Evolutionary conservation across 495 filamentous ascomycete species (phyloP).

Genomic region (Talaromyces nanjingensis): DNA sequence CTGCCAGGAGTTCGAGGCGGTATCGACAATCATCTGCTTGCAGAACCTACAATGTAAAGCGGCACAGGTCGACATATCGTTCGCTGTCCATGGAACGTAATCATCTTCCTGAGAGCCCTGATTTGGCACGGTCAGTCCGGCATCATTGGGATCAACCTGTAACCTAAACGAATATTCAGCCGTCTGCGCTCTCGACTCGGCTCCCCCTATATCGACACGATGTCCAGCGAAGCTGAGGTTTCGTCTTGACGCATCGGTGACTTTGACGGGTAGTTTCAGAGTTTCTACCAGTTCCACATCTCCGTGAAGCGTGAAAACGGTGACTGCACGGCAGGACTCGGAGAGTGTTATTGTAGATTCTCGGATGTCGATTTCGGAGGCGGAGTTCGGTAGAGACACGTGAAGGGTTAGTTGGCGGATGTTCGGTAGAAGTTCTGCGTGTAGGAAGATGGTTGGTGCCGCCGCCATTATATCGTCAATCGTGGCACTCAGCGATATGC

Average conservation of each 20-base stretch:
- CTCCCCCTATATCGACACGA: not conserved
- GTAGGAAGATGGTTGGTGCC: slow-evolving; percentile 42
- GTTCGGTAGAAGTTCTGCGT: slow-evolving; percentile 82
- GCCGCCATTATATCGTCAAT: not conserved
- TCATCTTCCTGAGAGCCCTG: slow-evolving; percentile 29
- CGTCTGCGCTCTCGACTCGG: not conserved
- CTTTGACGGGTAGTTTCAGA: slow-evolving; percentile 60
- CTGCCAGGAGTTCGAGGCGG: slow-evolving; percentile 21
- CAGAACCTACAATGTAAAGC: slow-evolving; percentile 64
- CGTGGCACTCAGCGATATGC: not conserved
- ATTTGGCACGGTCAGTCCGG: slow-evolving; percentile 14
- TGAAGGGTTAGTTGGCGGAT: slow-evolving; percentile 78
- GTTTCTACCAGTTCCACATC: slow-evolving; percentile 32
- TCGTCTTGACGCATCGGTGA: slow-evolving; percentile 30
- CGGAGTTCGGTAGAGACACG: slow-evolving; percentile 51
- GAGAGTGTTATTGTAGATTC: slow-evolving; percentile 28
- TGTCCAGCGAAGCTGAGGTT: slow-evolving; percentile 11
- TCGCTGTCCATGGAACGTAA: slow-evolving; percentile 67
- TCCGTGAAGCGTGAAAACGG: slow-evolving; percentile 37
- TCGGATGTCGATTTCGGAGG: slow-evolving; percentile 23
- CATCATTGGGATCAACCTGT: slow-evolving; percentile 44
- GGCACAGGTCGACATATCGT: slow-evolving; percentile 44
- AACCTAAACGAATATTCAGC: slow-evolving; percentile 60
- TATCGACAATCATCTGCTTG: slow-evolving; percentile 21
- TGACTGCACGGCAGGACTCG: slow-evolving; percentile 33